Evolutionary conservation across 495 filamentous ascomycete species (phyloP), one percentile per base, ranked within the genome.

Genomic region (Ramalina intermedia): DNA sequence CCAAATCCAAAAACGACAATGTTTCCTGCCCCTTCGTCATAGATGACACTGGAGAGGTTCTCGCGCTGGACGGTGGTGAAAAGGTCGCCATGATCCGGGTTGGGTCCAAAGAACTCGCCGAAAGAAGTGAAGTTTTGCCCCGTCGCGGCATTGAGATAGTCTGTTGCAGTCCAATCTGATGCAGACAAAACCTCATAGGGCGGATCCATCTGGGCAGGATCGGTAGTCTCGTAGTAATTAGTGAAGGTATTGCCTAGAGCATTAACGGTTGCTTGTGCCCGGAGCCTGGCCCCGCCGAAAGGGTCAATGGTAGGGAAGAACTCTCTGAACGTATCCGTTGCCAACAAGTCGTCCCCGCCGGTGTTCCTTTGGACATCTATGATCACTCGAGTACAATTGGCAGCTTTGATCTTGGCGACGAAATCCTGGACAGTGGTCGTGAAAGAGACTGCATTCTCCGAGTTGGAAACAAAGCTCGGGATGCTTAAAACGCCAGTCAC

Each of bases 101-200:
- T 52, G 14, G 73, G 72, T 0, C 74, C 74, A 51, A 66, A 75
- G 39, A 73, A 66, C 36, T 80, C 70, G 6, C 60, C 53, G 76
- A 74, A 81, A 3, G 69, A 73, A 6, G 58, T 57, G 58, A 78
- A 81, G 39, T 65, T 66, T 17, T 51, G 44, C 13, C 60, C 61
- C 0, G 71, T 74, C 1, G 54, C 59, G 23, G 69, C 68, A 47
- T 73, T 69, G 16, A 75, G 41, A 29, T 61, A 59, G 43, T 61
- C 52, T 1, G 64, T 54, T 26, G 67, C 59, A 20, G 71, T 59
- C 67, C 69, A 76, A 40, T 68, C 67, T 47, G 58, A 57, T 1
- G 46, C 56, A 21, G 57, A 50, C 8, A 65, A 37, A 6, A 55
- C 44, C 9, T 59, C 53, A 41, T 55, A 55, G n/a, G 44, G 35